Base-by-base conservation (phyloP, 495 filamentous ascomycete genomes). In the Aspergillus sparsus region DNA sequence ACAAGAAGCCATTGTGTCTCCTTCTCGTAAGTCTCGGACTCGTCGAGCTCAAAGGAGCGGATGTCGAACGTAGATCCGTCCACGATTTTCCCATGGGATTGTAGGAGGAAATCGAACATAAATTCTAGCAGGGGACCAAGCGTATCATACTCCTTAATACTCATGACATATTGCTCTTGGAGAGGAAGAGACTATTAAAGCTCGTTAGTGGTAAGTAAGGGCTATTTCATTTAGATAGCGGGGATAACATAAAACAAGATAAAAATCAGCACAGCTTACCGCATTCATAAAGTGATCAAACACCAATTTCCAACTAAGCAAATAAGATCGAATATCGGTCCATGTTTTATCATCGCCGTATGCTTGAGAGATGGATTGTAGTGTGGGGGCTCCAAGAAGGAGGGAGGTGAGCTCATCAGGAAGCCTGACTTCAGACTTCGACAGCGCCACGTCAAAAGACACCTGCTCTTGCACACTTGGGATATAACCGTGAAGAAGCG, bases 271-370 rank as follows among this genome's bases (percentile, higher is more conserved):
- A 53, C 34, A 53, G 68, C 82, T 65, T 82, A 85, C 84, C 6
- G 92, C 85, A 45, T 87, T 85, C 50, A 81, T 76, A 68, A 94
- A 94, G 59, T 92, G 89, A 65, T 94, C 92, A 67, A 96, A 97
- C 3, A 96, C 83, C 12, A 98, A 75, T 57, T 91, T 84, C 94
- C 94, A 98, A 42, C 92, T 89, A 32, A 96, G 75, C n/a, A 98
- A 80, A 68, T 97, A 99, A 6, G 87, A 85, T 49, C 89, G 80
- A 64, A 82, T 53, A 61, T 75, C 55, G 6, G 73, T 70, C 78
- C 76, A 80, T 44, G 68, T 69, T 49, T 71, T 74, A 33, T 75
- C 73, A 53, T 78, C 72, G 15, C 68, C 71, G 31, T 66, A 70
- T 0, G 68, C 61, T 18, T 72, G 53, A 67, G 86, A 75, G 74